Evolutionary conservation across 169 alveolate species (phyloP).

Genomic region (Plasmodium chabaudi): DNA sequence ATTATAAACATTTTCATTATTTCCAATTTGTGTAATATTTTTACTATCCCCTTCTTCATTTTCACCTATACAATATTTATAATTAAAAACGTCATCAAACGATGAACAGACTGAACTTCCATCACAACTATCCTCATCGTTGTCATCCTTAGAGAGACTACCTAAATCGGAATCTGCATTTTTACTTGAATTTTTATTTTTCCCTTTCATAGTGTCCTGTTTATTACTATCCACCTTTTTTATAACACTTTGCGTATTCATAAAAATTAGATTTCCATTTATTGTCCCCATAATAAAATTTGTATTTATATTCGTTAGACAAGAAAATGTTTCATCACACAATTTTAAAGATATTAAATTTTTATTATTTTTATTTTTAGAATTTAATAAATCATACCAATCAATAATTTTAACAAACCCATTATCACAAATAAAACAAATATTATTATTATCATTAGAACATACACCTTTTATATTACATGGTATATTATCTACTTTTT

Average conservation of each 20-base stretch:
- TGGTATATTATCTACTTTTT: conserved; percentile 16
- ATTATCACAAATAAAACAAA: conserved; percentile 61
- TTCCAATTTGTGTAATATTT: not conserved
- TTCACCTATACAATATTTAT: not conserved
- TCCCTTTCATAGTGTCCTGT: too few species aligned
- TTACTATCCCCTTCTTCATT: not conserved
- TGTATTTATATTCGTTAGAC: conserved; percentile 2
- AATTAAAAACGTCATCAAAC: conserved; percentile 53
- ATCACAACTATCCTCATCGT: not conserved
- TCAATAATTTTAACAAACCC: conserved; percentile 47
- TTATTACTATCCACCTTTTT: not conserved
- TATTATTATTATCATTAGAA: not conserved
- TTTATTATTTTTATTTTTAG: conserved; percentile 23
- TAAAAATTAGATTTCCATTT: conserved; percentile 31
- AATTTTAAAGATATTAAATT: conserved; percentile 69
- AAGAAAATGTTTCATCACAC: conserved; percentile 32
- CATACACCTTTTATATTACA: conserved; percentile 39
- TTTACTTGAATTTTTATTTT: not conserved
- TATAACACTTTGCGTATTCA: conserved; percentile 32
- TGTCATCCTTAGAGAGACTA: not conserved
- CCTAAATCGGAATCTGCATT: not conserved
- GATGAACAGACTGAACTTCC: conserved; percentile 17
- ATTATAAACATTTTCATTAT: conserved; percentile 8
- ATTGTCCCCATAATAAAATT: conserved; percentile 42
- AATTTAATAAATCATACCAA: conserved; percentile 14